Base-by-base conservation (phyloP, 257 asterid genomes). In the Fraxinus anomala region DNA sequence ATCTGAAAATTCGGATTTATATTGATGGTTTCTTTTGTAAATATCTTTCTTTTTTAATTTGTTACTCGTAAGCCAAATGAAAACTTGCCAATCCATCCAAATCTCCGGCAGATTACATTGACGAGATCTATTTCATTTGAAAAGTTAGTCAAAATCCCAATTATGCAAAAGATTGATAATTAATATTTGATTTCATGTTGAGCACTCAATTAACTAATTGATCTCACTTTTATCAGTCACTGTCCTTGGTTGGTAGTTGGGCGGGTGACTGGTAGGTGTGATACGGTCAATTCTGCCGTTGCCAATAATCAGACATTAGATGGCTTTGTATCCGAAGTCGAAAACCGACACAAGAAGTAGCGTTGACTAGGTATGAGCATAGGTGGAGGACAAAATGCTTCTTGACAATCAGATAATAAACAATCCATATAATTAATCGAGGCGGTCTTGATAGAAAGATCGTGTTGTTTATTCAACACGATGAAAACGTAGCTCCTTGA, bases 21-120 rank as follows among this genome's bases (percentile, higher is more conserved):
- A 47, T 47, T 0, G 19, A 47, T 14, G n/a, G 6, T 1, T 16
- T 16, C 56, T 16, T 14, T 47, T 14, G 7, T 3, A 16, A 47
- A 13, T 4, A 14, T 47, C 19, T 47, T 16, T 16, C 6, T 47
- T 47, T 42, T 47, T 47, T 47, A 47, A 13, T 47, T 47, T 16
- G 21, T 47, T 47, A 47, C n/a, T 47, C 17, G 59, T 47, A 47
- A 59, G 26, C 67, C 28, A 59, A 59, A 9, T n/a, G 67, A 59
- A 59, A 59, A 59, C 26, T 56, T 56, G 14, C 16, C 13, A 59
- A 21, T 7, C 14, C 12, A 59, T 59, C 28, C 14, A 21, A 59
- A 59, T 59, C 23, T 59, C 67, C 67, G 21, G 67, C 67, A 59
- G 13, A 59, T n/a, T 59, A 59, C 67, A 59, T 59, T 59, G 67